Base-by-base conservation (phyloP, 2,329 filamentous ascomycete species). In the Chaetomium globosum region DNA sequence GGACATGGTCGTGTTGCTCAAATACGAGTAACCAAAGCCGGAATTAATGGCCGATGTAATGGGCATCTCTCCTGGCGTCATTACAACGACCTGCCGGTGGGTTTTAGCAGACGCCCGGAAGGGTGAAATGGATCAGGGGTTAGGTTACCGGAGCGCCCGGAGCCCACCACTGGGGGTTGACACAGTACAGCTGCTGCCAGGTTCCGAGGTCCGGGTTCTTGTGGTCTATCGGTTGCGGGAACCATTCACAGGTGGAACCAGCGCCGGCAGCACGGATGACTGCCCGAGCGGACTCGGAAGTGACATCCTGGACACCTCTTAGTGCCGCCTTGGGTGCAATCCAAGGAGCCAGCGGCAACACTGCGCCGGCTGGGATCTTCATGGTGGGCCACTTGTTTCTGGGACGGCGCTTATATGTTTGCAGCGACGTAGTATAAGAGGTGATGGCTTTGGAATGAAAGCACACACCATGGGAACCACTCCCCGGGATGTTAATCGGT, bases 121-220 rank as follows among this genome's bases (percentile, higher is more conserved):
- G 28, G 4, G 4, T 6, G 2, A 7, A 7, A 59, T 6, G 33
- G 1, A 2, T 36, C 33, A 36, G 10, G 33, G 26, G 19, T 13
- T 16, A 52, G 23, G 26, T 49, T 66, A 71, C 67, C 31, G 71
- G 69, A 36, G 68, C 69, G 1, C 71, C 71, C 2, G 67, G 66
- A 1, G 61, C 61, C 70, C 70, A 71, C 49, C 63, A 69, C 59
- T 67, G 61, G 4, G 68, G 63, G 43, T 67, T 67, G 3, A 71
- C 70, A 48, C 70, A 72, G 46, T 71, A 72, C n/a, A 69, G 48
- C 43, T 72, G 71, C 13, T 66, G 30, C 69, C 70, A 71, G 58
- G 65, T 64, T 9, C 69, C 69, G 2, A 66, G 39, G 23, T 43
- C 65, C 19, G 62, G 30, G 23, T 72, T 65, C 28, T 65, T 49